Evolutionary conservation across 2,329 filamentous ascomycete genomes (phyloP).

Genomic region (Penicillium sp.): DNA sequence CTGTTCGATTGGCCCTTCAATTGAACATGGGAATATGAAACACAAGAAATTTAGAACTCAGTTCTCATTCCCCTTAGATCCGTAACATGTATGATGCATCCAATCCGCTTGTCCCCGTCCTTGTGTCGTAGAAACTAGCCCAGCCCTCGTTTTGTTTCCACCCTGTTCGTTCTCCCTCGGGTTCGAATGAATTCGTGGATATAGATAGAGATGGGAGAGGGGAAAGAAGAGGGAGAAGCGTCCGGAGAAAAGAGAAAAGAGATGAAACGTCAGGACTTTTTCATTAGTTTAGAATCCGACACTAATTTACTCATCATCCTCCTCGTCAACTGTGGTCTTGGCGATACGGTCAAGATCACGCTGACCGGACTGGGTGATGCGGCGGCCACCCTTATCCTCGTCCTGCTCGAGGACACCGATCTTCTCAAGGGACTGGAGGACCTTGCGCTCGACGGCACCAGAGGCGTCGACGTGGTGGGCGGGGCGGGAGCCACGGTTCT

Average conservation of each 20-base stretch:
- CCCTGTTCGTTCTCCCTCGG: conserved; percentile 4
- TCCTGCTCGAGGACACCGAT: conserved; percentile 97
- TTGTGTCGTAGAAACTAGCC: conserved; percentile 2
- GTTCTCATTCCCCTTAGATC: conserved; percentile 23
- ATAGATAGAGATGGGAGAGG: conserved; percentile 3
- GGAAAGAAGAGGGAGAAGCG: conserved; percentile 12
- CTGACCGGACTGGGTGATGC: conserved; percentile 97
- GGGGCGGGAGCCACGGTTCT: conserved; percentile 93
- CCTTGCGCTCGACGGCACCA: conserved; percentile 95
- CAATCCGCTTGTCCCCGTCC: conserved; percentile 1
- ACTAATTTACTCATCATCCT: conserved; percentile 50
- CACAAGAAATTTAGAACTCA: conserved; percentile 30
- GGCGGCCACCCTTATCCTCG: conserved; percentile 97
- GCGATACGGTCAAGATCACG: conserved; percentile 98
- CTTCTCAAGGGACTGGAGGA: conserved; percentile 98
- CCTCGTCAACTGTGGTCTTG: conserved; percentile 66
- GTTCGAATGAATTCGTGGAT: conserved; percentile 5
- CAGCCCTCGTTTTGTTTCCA: conserved; percentile 1
- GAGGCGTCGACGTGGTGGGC: conserved; percentile 95
- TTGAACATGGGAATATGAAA: conserved; percentile 27
- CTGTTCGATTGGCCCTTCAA: conserved; percentile 12
- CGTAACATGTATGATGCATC: conserved; percentile 10
- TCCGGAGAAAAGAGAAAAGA: conserved; percentile 15
- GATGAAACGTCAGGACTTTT: conserved; percentile 31
- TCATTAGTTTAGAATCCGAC: conserved; percentile 34